These are phyloP conservation scores for Huntiella omanensis DNA, from an alignment of 2,329 filamentous ascomycete species.

Conservation along the genomic window DNA sequence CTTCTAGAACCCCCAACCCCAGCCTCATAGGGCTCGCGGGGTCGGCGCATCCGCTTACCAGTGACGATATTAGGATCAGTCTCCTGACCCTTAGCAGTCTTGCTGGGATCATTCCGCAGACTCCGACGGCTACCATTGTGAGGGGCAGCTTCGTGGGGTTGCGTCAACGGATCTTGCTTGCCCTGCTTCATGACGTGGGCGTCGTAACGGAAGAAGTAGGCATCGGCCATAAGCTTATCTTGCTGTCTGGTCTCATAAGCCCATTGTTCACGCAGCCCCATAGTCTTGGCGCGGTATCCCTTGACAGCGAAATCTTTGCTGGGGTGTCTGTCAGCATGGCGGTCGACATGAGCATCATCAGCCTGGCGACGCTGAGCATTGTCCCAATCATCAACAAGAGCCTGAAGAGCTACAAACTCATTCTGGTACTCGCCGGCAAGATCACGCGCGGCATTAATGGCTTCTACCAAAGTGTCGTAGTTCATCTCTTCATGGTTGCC, in stretches of 20 bases:
- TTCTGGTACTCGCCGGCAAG: conserved; percentile 32
- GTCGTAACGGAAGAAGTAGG: conserved; percentile 44
- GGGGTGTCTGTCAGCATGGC: conserved; percentile 12
- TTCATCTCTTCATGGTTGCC: conserved; percentile 31
- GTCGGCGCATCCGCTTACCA: conserved; percentile 35
- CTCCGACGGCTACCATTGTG: conserved; percentile 35
- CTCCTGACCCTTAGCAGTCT: conserved; percentile 40
- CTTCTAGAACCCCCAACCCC: conserved; percentile 25
- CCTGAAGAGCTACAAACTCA: conserved; percentile 32
- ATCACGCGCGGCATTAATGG: conserved; percentile 26
- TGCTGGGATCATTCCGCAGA: conserved; percentile 36
- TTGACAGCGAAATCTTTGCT: conserved; percentile 21
- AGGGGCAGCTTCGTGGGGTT: conserved; percentile 18
- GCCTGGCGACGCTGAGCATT: conserved; percentile 32
- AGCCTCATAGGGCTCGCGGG: conserved; percentile 30
- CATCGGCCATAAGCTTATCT: conserved; percentile 38
- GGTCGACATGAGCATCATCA: conserved; percentile 25
- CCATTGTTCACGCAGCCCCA: conserved; percentile 26
- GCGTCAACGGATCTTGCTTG: conserved; percentile 37
- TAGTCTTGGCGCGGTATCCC: conserved; percentile 29
- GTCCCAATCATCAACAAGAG: conserved; percentile 36
- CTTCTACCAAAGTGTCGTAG: conserved; percentile 25
- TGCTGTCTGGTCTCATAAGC: conserved; percentile 31
- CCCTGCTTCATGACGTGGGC: conserved; percentile 37
- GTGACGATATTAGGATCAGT: conserved; percentile 26